Evolutionary conservation across 2,329 filamentous ascomycete species (phyloP).

Genomic region (Botrytis fragariae): DNA sequence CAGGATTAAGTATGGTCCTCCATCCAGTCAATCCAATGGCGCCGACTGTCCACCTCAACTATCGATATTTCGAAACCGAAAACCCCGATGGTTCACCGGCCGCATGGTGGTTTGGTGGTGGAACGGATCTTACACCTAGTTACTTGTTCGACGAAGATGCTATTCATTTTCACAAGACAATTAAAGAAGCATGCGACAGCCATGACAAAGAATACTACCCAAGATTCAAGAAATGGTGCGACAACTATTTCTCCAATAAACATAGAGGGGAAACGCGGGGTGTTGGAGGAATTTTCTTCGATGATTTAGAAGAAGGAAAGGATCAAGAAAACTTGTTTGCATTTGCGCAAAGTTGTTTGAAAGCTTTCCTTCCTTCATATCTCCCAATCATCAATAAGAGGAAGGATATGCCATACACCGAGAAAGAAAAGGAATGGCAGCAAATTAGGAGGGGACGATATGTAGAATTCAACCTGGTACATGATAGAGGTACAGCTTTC

Average conservation of each 20-base stretch:
- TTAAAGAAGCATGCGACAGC: slow-evolving; percentile 90
- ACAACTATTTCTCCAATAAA: slow-evolving; percentile 94
- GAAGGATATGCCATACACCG: slow-evolving; percentile 88
- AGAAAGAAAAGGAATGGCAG: slow-evolving; percentile 92
- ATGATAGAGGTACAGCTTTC: slow-evolving; percentile 93
- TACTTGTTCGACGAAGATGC: slow-evolving; percentile 98
- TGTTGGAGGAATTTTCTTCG: slow-evolving; percentile 96
- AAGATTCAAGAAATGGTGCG: slow-evolving; percentile 96
- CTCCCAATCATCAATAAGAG: slow-evolving; percentile 82
- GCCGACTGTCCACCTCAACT: slow-evolving; percentile 96
- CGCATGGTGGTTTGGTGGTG: slow-evolving; percentile 98
- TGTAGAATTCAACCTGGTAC: slow-evolving; percentile 97
- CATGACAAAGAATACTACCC: slow-evolving; percentile 92
- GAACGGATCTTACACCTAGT: slow-evolving; percentile 85
- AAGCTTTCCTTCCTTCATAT: slow-evolving; percentile 87
- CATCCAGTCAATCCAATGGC: slow-evolving; percentile 96
- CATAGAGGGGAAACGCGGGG: slow-evolving; percentile 85
- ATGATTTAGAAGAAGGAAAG: slow-evolving; percentile 86
- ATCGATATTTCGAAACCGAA: slow-evolving; percentile 96
- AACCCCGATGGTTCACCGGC: slow-evolving; percentile 77
- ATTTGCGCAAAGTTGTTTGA: slow-evolving; percentile 81
- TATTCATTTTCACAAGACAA: slow-evolving; percentile 90
- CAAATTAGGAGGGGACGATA: slow-evolving; percentile 92
- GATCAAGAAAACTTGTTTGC: slow-evolving; percentile 87
- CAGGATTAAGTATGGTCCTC: slow-evolving; percentile 87